These are phyloP conservation scores for Acacia melanoxylon DNA, from an alignment of 306 rosid genomes.

Conservation along the genomic window DNA sequence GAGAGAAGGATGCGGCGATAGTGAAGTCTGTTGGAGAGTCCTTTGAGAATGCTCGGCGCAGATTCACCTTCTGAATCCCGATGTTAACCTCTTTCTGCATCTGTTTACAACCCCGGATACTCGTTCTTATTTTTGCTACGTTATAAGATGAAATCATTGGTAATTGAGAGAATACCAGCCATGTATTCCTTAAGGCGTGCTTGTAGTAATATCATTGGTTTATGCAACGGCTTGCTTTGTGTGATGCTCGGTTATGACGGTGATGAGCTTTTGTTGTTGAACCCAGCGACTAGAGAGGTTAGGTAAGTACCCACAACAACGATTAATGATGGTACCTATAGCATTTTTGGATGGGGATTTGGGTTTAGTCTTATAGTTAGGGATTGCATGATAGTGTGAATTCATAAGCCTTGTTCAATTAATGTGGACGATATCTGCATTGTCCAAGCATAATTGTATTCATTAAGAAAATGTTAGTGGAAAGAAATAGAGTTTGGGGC, in stretches of 20 bases:
- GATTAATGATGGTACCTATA: neutral
- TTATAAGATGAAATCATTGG: neutral
- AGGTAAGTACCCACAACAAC: neutral
- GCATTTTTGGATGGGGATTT: neutral
- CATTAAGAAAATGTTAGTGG: too few relatives aligned
- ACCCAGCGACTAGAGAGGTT: conserved; percentile 17
- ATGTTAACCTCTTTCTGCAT: too few relatives aligned
- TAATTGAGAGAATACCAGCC: neutral
- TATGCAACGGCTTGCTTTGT: conserved; percentile 27
- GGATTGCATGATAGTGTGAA: conserved; percentile 31
- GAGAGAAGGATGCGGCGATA: too few relatives aligned
- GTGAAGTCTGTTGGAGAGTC: too few relatives aligned
- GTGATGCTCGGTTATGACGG: neutral
- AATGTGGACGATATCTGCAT: too few relatives aligned
- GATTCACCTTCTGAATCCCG: too few relatives aligned
- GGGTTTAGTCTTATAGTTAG: conserved; percentile 7
- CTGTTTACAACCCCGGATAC: too few relatives aligned
- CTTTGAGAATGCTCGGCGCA: too few relatives aligned
- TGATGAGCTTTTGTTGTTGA: conserved; percentile 23
- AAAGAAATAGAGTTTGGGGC: too few relatives aligned
- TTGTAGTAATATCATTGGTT: neutral
- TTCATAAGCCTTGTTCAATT: too few relatives aligned
- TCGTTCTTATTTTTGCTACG: conserved; percentile 2
- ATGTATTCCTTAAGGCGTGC: neutral
- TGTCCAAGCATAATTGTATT: too few relatives aligned